A percentile compares a stretch with the other conserved stretches of the same genome.
Conservation (phyloP, 768 basidiomycete species). For the Dioszegia aurantiaca region DNA sequence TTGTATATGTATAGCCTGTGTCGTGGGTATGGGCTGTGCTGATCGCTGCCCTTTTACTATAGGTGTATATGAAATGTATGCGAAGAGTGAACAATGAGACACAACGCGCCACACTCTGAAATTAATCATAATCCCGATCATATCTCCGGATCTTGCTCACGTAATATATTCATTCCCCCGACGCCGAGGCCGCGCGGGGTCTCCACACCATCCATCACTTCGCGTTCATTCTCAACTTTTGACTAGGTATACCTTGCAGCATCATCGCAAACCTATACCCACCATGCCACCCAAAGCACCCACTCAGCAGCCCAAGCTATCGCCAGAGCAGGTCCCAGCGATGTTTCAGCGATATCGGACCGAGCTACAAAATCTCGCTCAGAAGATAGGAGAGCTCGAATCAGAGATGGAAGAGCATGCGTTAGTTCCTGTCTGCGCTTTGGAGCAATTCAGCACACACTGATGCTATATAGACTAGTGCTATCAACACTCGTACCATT, state of each 20-base stretch:
- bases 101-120: background rate
- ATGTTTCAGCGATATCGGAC: slow-evolving; percentile 76
- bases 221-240: too few species aligned
- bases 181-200: too few species aligned
- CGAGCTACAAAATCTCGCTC: slow-evolving; percentile 84
- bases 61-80: too few species aligned
- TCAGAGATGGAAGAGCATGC: slow-evolving; percentile 92
- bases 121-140: background rate
- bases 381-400: slow-evolving; percentile 94
- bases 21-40: too few species aligned
- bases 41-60: too few species aligned
- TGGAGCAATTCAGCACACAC: background rate
- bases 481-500: slow-evolving; percentile 81
- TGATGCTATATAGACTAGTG: slow-evolving; percentile 66
- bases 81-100: background rate
- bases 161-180: too few species aligned
- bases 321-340: slow-evolving; percentile 38
- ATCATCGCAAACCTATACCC: background rate
- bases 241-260: too few species aligned
- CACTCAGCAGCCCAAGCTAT: slow-evolving; percentile 18
- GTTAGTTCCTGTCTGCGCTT: slow-evolving; percentile 56
- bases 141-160: background rate
- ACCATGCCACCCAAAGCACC: slow-evolving; percentile 40
- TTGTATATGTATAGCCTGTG: slow-evolving; percentile 2
- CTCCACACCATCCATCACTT: too few species aligned